These are phyloP conservation scores for Thymus mandschuricus DNA, from an alignment of 257 asterid genomes.

Conservation along the genomic window DNA sequence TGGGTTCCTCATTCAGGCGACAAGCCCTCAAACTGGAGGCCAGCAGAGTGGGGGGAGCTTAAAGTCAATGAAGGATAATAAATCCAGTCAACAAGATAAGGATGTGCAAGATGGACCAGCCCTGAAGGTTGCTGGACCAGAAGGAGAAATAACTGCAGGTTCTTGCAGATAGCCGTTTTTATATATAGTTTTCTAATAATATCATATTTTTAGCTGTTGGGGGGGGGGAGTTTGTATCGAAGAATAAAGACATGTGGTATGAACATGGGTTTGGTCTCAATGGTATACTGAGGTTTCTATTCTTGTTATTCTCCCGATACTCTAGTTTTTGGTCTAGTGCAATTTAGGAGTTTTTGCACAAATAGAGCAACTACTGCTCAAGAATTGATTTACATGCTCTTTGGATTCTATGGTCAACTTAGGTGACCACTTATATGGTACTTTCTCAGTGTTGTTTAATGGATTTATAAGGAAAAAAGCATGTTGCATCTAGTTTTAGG, in stretches of 20 bases:
- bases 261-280: background rate
- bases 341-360: background rate
- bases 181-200: constrained; percentile 7
- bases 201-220: background rate
- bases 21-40: constrained; percentile 90
- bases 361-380: constrained; percentile 9
- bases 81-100: constrained; percentile 65
- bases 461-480: constrained; percentile 4
- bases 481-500: background rate
- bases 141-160: constrained; percentile 99
- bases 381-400: constrained; percentile 2
- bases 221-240: background rate
- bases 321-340: background rate
- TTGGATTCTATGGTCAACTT: constrained; percentile 3
- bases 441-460: constrained; percentile 3
- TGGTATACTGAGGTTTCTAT: background rate
- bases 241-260: constrained; percentile 3
- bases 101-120: constrained; percentile 77
- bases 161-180: constrained; percentile 18
- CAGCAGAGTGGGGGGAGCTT: constrained; percentile 84
- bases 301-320: background rate
- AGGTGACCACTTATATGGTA: background rate
- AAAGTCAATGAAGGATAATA: constrained; percentile 80
- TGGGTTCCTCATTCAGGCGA: constrained; percentile 55
- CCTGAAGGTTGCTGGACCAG: constrained; percentile 90